A percentile compares a stretch with the other conserved stretches of the same genome.
Conservation (phyloP, 1,284 basidiomycete species). For the Cystobasidium pallidum region DNA sequence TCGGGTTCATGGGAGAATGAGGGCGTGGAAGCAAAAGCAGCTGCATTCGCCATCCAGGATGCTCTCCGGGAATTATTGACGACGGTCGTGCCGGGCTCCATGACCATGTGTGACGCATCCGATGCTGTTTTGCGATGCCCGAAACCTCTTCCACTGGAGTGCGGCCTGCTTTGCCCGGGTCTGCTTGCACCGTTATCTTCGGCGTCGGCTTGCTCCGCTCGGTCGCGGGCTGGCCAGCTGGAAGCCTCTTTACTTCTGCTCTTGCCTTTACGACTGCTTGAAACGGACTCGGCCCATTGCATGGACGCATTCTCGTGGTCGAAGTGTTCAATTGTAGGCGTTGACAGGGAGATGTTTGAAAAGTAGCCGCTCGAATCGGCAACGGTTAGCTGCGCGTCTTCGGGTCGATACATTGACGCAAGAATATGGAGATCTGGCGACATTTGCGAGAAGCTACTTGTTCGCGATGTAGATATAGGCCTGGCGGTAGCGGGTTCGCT, state of each 20-base stretch:
- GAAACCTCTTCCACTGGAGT: conserved; percentile 7
- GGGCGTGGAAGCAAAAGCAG: conserved; percentile 25
- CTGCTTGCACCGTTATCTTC: background rate
- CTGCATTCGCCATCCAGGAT: conserved; percentile 21
- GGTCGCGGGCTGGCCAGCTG: conserved; percentile 1
- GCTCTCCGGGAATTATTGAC: conserved; percentile 3
- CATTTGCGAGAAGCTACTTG: conserved; percentile 11
- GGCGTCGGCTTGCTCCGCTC: background rate
- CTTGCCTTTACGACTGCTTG: background rate
- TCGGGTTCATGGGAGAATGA: conserved; percentile 27
- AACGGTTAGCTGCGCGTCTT: conserved; percentile 17
- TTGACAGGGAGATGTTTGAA: conserved; percentile 18
- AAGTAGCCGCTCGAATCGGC: conserved; percentile 25
- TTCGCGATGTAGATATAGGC: background rate
- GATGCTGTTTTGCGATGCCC: conserved; percentile 35
- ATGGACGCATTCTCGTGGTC: background rate
- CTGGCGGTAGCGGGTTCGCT: conserved; percentile 32
- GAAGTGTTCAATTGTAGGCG: conserved; percentile 22
- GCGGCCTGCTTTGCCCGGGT: background rate
- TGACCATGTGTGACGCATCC: conserved; percentile 13
- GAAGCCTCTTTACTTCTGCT: background rate
- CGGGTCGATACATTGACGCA: conserved; percentile 23
- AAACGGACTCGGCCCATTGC: background rate
- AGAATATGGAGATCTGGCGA: conserved; percentile 28
- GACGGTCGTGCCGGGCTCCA: background rate